phyloP scores from a whole-genome alignment of 352 stramenopile genomes.

The Pythium plurisporium region DNA sequence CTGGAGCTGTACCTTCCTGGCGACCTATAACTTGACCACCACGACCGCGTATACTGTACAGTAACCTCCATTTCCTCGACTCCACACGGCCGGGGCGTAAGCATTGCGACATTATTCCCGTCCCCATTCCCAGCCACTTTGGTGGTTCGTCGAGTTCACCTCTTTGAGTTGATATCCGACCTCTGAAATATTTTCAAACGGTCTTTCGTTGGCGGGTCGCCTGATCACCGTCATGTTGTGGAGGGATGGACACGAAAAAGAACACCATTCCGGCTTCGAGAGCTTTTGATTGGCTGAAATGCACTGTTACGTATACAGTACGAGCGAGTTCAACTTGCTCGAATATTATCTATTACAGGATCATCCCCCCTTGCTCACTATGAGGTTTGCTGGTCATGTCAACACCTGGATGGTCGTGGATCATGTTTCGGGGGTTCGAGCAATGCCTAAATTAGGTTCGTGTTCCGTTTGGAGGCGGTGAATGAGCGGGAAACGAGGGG shows the following conservation, averaged over 20 bases:
- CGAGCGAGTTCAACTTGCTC: slow-evolving; percentile 5
- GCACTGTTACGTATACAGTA: neutral
- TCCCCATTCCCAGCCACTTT: no score
- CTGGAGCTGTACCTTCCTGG: no score
- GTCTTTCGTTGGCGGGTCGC: neutral
- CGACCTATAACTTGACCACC: no score
- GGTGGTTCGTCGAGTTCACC: neutral
- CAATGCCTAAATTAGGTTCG: neutral
- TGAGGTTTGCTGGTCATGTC: slow-evolving; percentile 7
- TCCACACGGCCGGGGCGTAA: no score
- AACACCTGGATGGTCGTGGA: neutral
- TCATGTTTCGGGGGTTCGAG: neutral
- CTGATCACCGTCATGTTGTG: slow-evolving; percentile 8
- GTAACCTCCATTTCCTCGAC: neutral
- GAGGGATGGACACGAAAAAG: slow-evolving; percentile 8
- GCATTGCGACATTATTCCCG: no score
- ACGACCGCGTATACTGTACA: no score
- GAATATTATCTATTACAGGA: slow-evolving; percentile 9
- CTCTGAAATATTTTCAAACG: neutral
- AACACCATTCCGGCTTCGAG: slow-evolving; percentile 1
- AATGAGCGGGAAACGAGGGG: neutral
- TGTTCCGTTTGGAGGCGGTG: neutral
- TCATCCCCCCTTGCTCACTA: slow-evolving; percentile 1
- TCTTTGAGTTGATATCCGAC: neutral
- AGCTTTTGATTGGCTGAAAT: slow-evolving; percentile 9